Base-by-base conservation (phyloP, 2,329 filamentous ascomycete genomes). In the Neonectria sp. region DNA sequence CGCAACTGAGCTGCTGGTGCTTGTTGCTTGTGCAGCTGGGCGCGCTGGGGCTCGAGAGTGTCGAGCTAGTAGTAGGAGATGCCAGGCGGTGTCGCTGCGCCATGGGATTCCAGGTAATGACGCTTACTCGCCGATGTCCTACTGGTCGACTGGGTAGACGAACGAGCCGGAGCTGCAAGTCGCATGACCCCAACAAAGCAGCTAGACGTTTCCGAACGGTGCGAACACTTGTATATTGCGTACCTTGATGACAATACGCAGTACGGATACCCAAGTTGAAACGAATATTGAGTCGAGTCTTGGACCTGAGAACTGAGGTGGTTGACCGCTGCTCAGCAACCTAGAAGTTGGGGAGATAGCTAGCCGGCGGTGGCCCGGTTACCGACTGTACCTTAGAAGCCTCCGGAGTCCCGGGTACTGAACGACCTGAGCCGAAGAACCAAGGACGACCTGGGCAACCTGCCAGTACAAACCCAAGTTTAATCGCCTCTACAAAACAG, bases 71-170 rank as follows among this genome's bases (percentile, higher is more conserved):
- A 58, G 67, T 65, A 58, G 60, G 58, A 58, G 67, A 58, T 73
- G 53, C 62, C 58, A 63, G 65, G 58, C 67, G 59, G 66, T 68
- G 67, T 61, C 67, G 66, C 62, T 55, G 56, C 53, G 59, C 74
- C 73, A 75, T 74, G 73, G 64, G 70, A 65, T 67, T 66, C 67
- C 60, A 68, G 63, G 53, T 45, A 74, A 76, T 76, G 74, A 75
- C 74, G 74, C 74, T 76, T 76, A 76, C 74, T 76, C 73, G 71
- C 70, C 65, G 66, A 64, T 61, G 63, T 76, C 53, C 58, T 68
- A 76, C 74, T 76, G 74, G 73, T 4, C 37, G 35, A 40, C 35
- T 40, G 15, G n/a, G n/a, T n/a, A 61, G 40, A 31, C 57, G 31
- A 61, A 55, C 49, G 43, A 55, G 56, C 56, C 56, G 49, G n/a